phyloP scores from a whole-genome alignment of 1,139 yeast genomes.

The Candida sp. region DNA sequence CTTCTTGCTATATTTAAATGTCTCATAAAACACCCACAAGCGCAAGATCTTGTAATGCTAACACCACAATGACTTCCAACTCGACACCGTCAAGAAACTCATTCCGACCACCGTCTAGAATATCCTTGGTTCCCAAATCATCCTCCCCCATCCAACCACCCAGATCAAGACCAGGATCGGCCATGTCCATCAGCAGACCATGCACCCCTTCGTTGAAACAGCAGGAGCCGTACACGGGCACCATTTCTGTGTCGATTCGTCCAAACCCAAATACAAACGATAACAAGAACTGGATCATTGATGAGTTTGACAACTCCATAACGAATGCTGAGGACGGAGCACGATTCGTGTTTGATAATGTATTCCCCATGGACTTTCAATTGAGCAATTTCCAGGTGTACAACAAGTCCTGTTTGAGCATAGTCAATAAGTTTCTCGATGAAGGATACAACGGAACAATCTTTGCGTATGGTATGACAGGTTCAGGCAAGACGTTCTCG shows the following conservation, averaged over 20 bases:
- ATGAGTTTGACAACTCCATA: constrained; percentile 42
- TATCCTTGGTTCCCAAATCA: constrained; percentile 21
- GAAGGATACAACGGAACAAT: constrained; percentile 90
- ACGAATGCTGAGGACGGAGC: constrained; percentile 53
- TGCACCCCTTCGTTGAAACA: constrained; percentile 36
- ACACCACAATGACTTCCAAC: constrained; percentile 19
- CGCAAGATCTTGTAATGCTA: constrained; percentile 21
- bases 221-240: constrained; percentile 51
- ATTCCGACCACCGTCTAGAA: constrained; percentile 18
- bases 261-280: constrained; percentile 51
- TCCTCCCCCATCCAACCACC: constrained; percentile 27
- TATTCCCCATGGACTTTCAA: constrained; percentile 50
- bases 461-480: constrained; percentile 96
- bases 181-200: constrained; percentile 33
- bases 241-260: constrained; percentile 55
- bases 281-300: constrained; percentile 46
- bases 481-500: constrained; percentile 92
- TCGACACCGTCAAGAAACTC: constrained; percentile 15
- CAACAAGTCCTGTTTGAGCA: constrained; percentile 57
- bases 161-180: constrained; percentile 39
- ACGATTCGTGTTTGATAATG: constrained; percentile 76
- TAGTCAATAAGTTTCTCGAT: constrained; percentile 64
- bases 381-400: constrained; percentile 65
- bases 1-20: constrained; percentile 10
- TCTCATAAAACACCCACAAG: constrained; percentile 26